These are phyloP conservation scores for Alternaria sp. DNA, from an alignment of 2,329 filamentous ascomycete species.

Conservation along the genomic window DNA sequence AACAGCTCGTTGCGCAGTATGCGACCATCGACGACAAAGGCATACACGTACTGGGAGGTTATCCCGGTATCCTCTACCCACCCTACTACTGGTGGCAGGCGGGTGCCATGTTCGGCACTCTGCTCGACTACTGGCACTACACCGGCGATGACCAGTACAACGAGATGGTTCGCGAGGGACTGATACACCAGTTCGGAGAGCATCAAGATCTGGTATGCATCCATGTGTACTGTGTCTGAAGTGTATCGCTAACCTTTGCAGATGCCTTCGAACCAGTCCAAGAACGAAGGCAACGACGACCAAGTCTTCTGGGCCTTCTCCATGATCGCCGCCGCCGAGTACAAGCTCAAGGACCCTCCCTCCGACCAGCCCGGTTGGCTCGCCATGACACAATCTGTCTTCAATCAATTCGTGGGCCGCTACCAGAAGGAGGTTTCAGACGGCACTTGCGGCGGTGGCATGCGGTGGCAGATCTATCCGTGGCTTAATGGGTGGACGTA, in stretches of 20 bases:
- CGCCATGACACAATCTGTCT: constrained; percentile 53
- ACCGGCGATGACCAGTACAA: constrained; percentile 79
- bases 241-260: constrained; percentile 13
- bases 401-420: constrained; percentile 48
- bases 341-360: constrained; percentile 55
- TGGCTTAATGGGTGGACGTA: constrained; percentile 49
- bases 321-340: constrained; percentile 65
- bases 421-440: constrained; percentile 39
- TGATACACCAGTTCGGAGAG: constrained; percentile 45
- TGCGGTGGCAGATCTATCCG: constrained; percentile 50
- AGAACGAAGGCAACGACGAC: constrained; percentile 63
- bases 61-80: constrained; percentile 53
- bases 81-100: constrained; percentile 74
- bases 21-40: constrained; percentile 60
- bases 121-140: constrained; percentile 87
- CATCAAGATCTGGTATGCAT: constrained; percentile 36
- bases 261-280: constrained; percentile 49
- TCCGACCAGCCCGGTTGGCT: constrained; percentile 54
- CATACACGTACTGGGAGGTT: constrained; percentile 50
- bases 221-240: too few relatives aligned
- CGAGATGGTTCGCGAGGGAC: constrained; percentile 64
- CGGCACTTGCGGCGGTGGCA: constrained; percentile 43
- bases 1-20: constrained; percentile 62
- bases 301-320: constrained; percentile 67
- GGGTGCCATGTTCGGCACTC: constrained; percentile 73